Evolutionary conservation across 1,139 yeast genomes (phyloP), one percentile per base, ranked within the genome.

Genomic region (Suhomyces kunorum): DNA sequence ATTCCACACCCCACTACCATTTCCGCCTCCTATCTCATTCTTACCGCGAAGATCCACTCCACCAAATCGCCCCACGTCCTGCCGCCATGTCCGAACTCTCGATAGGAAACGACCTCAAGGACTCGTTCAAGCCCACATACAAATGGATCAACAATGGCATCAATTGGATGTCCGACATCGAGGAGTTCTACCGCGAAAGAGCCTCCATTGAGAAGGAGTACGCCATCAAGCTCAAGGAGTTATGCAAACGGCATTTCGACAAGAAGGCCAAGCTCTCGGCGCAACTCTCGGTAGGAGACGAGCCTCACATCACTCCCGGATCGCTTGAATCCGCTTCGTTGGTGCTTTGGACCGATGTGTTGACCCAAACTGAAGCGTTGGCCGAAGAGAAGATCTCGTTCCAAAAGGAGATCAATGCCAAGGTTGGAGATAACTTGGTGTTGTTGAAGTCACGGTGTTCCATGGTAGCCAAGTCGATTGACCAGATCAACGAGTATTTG

Each of bases 291-390:
- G 98, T 94, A 6, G 99, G 99, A 19, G 96, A 88, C 48, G 78
- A 79, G 19, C 98, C 99, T 0, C 78, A 81, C 33, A 77, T 87
- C 40, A 92, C 99, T 0, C 98, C 98, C 0, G 98, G 99, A 0
- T 89, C 97, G 0, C 68, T 92, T 38, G 98, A 94, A 57, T 78
- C 87, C 48, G 96, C 97, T 0, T 76, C 88, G n/a, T 66, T 90
- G 49, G 96, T 88, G n/a, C 80, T 95, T 4, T 92, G 98, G 98
- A 87, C 81, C 34, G 95, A 88, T 50, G 79, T 92, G 11, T 71
- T 92, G 46, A 77, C 87, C 5, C 95, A 88, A 57, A 87, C 97
- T 0, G 97, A 90, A 59, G 71, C 76, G 20, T 77, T 87, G 33
- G 85, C 96, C 20, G 78, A 75, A 39, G 95, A 87, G 54, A 81